phyloP scores from a whole-genome alignment of 179 eudicot genomes.

The Gypsophila paniculata region DNA sequence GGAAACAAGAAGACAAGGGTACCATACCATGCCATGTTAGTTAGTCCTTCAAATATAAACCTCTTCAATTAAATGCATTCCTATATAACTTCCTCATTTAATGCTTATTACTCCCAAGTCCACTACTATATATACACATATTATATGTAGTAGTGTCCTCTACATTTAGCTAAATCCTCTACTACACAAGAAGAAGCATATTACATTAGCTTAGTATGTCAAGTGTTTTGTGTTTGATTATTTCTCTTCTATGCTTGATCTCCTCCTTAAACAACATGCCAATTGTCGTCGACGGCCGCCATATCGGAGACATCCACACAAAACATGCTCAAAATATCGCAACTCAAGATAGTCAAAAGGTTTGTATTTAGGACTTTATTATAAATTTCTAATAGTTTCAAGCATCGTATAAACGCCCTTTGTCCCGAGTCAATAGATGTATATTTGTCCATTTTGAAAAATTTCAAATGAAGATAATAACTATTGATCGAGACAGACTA shows the following conservation, averaged over 20 bases:
- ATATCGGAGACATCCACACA: slow-evolving; percentile 9
- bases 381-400: too few relatives aligned
- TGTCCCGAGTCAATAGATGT: too few relatives aligned
- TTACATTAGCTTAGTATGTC: slow-evolving; percentile 12
- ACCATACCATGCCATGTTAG: slow-evolving; percentile 26
- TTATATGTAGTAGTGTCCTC: too few relatives aligned
- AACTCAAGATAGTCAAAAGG: slow-evolving; percentile 16
- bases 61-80: not conserved
- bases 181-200: not conserved
- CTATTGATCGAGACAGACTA: too few relatives aligned
- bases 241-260: slow-evolving; percentile 21
- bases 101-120: slow-evolving; percentile 13
- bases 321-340: slow-evolving; percentile 11
- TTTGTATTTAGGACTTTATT: not conserved
- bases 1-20: slow-evolving; percentile 29
- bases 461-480: too few relatives aligned
- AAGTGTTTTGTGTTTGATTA: slow-evolving; percentile 2
- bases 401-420: too few relatives aligned
- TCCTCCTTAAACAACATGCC: not conserved
- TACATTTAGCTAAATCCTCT: too few relatives aligned
- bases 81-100: slow-evolving; percentile 21
- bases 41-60: slow-evolving; percentile 13
- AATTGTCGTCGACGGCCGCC: slow-evolving; percentile 8
- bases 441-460: too few relatives aligned
- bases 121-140: not conserved